A percentile compares a stretch with the other conserved stretches of the same genome.
Conservation (phyloP, 2,329 filamentous ascomycete species). For the Dactylonectria estremocensis region DNA sequence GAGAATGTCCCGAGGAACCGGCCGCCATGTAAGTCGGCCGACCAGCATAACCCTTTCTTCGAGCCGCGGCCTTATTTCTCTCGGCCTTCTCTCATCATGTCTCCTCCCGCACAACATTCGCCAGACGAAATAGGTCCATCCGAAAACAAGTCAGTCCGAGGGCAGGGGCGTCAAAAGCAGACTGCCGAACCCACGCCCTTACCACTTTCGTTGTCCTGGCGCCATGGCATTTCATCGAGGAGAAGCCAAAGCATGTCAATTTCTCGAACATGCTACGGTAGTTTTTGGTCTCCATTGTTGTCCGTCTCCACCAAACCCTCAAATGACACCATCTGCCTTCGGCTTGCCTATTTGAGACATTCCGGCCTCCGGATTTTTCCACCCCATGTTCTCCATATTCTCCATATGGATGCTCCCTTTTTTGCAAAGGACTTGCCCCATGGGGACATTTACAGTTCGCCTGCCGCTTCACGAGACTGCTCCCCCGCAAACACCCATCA, state of each 20-base stretch:
- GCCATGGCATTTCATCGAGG: too few relatives aligned
- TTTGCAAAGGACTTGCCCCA: slow-evolving; percentile 21
- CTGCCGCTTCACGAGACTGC: not conserved
- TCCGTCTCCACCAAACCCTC: slow-evolving; percentile 8
- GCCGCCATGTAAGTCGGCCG: slow-evolving; percentile 8
- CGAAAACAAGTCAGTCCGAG: slow-evolving; percentile 2
- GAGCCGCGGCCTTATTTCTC: not conserved
- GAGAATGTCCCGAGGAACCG: slow-evolving; percentile 5
- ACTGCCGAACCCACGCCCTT: slow-evolving; percentile 5
- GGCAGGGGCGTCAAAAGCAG: not conserved
- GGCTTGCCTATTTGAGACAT: slow-evolving; percentile 40
- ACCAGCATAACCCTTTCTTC: not conserved
- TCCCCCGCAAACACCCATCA: not conserved
- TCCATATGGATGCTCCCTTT: not conserved
- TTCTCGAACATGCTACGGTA: too few relatives aligned
- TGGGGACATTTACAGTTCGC: slow-evolving; percentile 7
- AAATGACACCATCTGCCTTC: slow-evolving; percentile 29
- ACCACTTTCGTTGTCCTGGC: slow-evolving; percentile 10
- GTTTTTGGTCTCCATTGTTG: too few relatives aligned
- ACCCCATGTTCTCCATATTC: slow-evolving; percentile 5
- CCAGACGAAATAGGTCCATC: not conserved
- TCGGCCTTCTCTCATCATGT: not conserved
- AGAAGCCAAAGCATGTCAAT: too few relatives aligned
- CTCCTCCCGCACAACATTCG: not conserved
- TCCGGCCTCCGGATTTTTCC: slow-evolving; percentile 29